A percentile compares a stretch with the other conserved stretches of the same genome.
phyloP scores from a whole-genome alignment of 1,284 basidiomycete species.

The Ganoderma leucocontextum region DNA sequence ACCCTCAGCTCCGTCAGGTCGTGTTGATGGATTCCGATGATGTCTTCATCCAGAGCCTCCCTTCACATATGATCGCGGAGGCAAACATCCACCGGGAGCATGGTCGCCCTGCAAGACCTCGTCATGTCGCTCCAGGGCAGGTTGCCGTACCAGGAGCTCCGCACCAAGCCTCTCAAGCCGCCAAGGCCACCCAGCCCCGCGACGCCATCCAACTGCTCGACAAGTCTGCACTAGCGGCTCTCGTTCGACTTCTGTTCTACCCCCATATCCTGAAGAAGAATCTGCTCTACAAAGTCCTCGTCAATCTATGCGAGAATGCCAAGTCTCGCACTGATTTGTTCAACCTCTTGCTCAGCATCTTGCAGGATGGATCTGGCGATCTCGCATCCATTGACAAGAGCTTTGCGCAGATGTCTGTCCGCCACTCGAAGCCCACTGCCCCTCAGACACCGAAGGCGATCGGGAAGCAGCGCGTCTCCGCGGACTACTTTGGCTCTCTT shows the following conservation, averaged over 20 bases:
- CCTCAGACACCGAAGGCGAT: conserved; percentile 70
- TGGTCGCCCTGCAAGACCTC: conserved; percentile 35
- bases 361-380: conserved; percentile 96
- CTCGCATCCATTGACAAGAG: conserved; percentile 92
- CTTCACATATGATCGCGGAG: conserved; percentile 86
- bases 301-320: conserved; percentile 95
- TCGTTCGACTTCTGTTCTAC: conserved; percentile 96
- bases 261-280: conserved; percentile 91
- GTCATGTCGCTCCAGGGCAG: conserved; percentile 45
- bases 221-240: conserved; percentile 87
- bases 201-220: conserved; percentile 97
- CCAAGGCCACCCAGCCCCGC: conserved; percentile 65
- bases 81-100: conserved; percentile 71
- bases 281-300: conserved; percentile 88
- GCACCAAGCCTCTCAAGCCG: conserved; percentile 47
- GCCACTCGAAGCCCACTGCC: conserved; percentile 63
- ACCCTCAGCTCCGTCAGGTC: conserved; percentile 85
- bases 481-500: conserved; percentile 61
- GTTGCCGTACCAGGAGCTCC: conserved; percentile 40
- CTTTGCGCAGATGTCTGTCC: conserved; percentile 91
- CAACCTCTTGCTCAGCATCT: conserved; percentile 89
- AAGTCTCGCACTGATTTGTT: conserved; percentile 93
- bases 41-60: conserved; percentile 81
- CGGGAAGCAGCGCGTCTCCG: conserved; percentile 70
- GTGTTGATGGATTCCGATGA: conserved; percentile 90